Conservation (phyloP, 2,329 filamentous ascomycete species). For the Botrytis paeoniae region DNA sequence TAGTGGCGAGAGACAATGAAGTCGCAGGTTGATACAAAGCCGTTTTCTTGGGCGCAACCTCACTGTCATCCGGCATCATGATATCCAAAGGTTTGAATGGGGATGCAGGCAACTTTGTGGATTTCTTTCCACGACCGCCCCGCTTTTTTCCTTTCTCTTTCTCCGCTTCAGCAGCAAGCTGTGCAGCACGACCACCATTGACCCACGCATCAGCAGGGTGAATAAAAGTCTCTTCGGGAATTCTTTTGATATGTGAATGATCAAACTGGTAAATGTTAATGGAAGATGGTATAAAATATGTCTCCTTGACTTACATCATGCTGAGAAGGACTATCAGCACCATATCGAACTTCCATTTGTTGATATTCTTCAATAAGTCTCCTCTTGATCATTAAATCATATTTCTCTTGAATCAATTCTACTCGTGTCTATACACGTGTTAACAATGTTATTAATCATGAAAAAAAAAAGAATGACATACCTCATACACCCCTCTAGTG, state of each 20-base stretch:
- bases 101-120: constrained; percentile 16
- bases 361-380: constrained; percentile 27
- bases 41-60: constrained; percentile 21
- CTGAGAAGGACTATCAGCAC: constrained; percentile 28
- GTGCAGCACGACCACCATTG: constrained; percentile 15
- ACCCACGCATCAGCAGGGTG: constrained; percentile 17
- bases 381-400: constrained; percentile 26
- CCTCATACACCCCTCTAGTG: constrained; percentile 25
- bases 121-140: constrained; percentile 16
- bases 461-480: constrained; percentile 22
- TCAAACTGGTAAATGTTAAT: constrained; percentile 28
- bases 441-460: constrained; percentile 17
- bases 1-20: constrained; percentile 7
- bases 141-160: constrained; percentile 14
- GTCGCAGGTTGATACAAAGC: constrained; percentile 24
- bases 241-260: constrained; percentile 16
- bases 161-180: constrained; percentile 17
- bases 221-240: neutral
- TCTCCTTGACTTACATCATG: constrained; percentile 28
- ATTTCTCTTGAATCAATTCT: constrained; percentile 26
- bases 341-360: constrained; percentile 21
- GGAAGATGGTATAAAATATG: neutral
- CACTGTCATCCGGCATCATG: constrained; percentile 14
- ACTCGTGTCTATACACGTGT: constrained; percentile 15
- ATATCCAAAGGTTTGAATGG: constrained; percentile 3